phyloP scores from a whole-genome alignment of 139 green algal genomes.

The Chlorella sp. region DNA sequence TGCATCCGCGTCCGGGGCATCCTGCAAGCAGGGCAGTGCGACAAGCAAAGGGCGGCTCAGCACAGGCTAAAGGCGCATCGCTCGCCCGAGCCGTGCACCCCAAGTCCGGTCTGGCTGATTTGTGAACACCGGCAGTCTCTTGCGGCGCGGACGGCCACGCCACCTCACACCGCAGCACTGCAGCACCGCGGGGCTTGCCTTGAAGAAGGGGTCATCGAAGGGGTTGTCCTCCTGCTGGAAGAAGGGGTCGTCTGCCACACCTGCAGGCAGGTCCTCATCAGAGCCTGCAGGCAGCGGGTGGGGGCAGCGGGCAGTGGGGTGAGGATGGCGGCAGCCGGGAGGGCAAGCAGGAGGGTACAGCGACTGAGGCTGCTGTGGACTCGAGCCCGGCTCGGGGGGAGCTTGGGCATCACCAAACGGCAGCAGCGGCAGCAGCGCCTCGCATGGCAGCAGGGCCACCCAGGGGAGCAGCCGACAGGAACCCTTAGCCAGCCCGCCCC shows the following conservation, averaged over 20 bases:
- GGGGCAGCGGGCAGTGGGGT: background rate
- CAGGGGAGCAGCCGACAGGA: background rate
- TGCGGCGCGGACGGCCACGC: no score
- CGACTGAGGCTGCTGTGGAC: no score
- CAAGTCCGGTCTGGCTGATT: no score
- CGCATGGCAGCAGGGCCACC: background rate
- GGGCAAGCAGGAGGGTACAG: no score
- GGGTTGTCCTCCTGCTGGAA: conserved; percentile 64
- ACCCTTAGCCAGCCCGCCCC: background rate
- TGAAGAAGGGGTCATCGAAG: conserved; percentile 90
- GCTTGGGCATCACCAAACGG: background rate
- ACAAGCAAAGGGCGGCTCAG: no score
- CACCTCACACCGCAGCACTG: background rate
- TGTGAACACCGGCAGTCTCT: no score
- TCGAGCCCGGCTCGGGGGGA: no score
- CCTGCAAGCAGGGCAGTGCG: conserved; percentile 19
- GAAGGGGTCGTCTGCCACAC: conserved; percentile 49
- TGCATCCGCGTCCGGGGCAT: conserved; percentile 2
- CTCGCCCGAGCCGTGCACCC: no score
- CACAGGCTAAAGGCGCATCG: no score
- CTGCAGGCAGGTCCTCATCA: conserved; percentile 22
- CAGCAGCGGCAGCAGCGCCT: background rate
- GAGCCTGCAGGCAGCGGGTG: background rate
- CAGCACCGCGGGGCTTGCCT: conserved; percentile 28
- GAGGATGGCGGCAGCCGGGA: background rate